A percentile compares a stretch with the other conserved stretches of the same genome.
phyloP scores from a whole-genome alignment of 768 basidiomycete species.

The Mrakia gelida region DNA sequence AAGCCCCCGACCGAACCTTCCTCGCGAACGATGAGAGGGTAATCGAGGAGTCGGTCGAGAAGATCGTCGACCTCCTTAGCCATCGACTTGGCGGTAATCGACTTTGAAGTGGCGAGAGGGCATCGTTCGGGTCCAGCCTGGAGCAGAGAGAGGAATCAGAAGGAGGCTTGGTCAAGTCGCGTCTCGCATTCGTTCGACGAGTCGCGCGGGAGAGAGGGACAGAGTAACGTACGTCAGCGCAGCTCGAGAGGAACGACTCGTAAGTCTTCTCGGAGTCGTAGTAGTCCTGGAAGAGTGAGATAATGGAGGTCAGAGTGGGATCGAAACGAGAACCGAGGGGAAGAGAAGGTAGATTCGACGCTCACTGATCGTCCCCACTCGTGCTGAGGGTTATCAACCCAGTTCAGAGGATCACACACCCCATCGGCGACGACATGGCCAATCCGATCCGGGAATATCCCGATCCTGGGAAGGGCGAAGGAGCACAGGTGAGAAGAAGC shows the following conservation, averaged over 20 bases:
- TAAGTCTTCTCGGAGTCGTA: slow-evolving; percentile 23
- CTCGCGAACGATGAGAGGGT: slow-evolving; percentile 11
- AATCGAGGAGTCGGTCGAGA: not conserved
- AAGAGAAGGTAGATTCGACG: not conserved
- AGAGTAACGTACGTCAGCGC: slow-evolving; percentile 12
- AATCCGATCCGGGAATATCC: slow-evolving; percentile 19
- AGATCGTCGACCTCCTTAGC: not conserved
- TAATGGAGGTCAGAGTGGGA: not conserved
- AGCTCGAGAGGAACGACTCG: slow-evolving; percentile 16
- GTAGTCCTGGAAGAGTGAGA: not conserved
- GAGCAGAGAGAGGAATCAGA: too few species aligned
- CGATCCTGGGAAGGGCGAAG: not conserved
- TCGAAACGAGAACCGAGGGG: not conserved
- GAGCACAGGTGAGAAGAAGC: not conserved
- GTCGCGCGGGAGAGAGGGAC: not conserved
- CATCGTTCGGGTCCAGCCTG: slow-evolving; percentile 16
- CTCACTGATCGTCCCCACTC: slow-evolving; percentile 22
- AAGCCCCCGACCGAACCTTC: slow-evolving; percentile 10
- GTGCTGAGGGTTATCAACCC: slow-evolving; percentile 24
- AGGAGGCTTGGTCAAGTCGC: too few species aligned
- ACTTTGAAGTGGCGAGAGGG: not conserved
- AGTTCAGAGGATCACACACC: slow-evolving; percentile 27
- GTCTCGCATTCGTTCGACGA: too few species aligned
- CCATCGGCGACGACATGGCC: slow-evolving; percentile 22
- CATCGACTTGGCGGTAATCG: slow-evolving; percentile 1